phyloP scores from a whole-genome alignment of 2,329 filamentous ascomycete genomes.

The Phialophora chinensis region DNA sequence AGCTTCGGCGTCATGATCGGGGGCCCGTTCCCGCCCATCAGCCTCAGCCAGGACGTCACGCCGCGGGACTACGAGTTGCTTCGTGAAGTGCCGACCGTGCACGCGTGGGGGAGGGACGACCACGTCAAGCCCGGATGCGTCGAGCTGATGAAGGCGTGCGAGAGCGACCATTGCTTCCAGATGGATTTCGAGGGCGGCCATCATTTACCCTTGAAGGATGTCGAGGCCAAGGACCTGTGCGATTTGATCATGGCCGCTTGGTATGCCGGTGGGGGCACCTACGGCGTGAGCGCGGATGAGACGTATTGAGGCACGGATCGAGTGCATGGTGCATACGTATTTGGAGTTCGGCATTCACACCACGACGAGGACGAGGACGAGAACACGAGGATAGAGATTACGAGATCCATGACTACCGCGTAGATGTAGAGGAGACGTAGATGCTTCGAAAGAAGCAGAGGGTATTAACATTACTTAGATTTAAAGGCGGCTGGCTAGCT shows the following conservation, averaged over 20 bases:
- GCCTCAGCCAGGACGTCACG: constrained; percentile 26
- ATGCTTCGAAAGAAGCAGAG: background rate
- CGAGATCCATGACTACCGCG: background rate
- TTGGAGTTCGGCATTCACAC: background rate
- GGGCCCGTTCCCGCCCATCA: constrained; percentile 40
- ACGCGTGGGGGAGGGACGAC: constrained; percentile 40
- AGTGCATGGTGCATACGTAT: background rate
- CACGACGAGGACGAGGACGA: background rate
- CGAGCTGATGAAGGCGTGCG: constrained; percentile 32
- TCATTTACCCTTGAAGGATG: constrained; percentile 39
- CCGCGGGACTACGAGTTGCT: constrained; percentile 33
- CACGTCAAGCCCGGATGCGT: constrained; percentile 38
- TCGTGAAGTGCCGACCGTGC: constrained; percentile 37
- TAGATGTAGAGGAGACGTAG: background rate
- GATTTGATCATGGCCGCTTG: constrained; percentile 40
- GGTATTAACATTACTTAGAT: background rate
- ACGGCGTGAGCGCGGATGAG: constrained; percentile 31
- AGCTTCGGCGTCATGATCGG: constrained; percentile 40
- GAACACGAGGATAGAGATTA: background rate
- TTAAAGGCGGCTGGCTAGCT: background rate
- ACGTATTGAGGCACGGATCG: constrained; percentile 22
- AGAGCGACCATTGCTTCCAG: constrained; percentile 37
- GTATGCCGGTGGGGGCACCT: constrained; percentile 37
- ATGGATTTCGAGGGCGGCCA: constrained; percentile 41
- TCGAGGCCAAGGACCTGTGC: constrained; percentile 40